A percentile compares a stretch with the other conserved stretches of the same genome.
phyloP scores from a whole-genome alignment of 1,284 basidiomycete genomes.

The Ganoderma sp. region DNA sequence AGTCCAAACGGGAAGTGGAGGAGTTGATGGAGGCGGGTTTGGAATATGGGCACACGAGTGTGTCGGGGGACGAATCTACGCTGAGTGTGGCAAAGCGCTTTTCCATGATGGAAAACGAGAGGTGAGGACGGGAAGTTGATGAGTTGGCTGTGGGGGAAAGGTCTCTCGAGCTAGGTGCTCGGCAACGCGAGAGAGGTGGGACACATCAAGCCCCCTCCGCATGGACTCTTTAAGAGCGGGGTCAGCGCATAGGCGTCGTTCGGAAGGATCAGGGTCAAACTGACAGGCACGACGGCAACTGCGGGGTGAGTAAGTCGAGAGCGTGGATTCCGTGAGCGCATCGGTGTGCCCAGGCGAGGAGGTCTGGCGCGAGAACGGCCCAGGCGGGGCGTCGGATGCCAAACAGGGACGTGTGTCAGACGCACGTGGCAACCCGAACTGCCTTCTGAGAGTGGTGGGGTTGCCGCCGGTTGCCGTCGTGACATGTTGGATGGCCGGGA shows the following conservation, averaged over 20 bases:
- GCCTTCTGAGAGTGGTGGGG: not conserved
- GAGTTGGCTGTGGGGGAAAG: conserved; percentile 1
- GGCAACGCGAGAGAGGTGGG: conserved; percentile 13
- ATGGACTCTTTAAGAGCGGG: conserved; percentile 24
- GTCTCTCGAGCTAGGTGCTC: not conserved
- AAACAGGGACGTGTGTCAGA: conserved; percentile 19
- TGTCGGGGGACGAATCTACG: conserved; percentile 21
- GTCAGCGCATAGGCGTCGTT: conserved; percentile 22
- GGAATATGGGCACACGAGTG: conserved; percentile 31
- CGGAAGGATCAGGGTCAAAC: conserved; percentile 31
- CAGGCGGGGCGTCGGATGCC: conserved; percentile 22
- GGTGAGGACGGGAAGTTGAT: conserved; percentile 17
- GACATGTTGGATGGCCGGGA: not conserved
- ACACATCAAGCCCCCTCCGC: not conserved
- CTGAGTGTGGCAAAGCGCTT: conserved; percentile 20
- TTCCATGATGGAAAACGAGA: conserved; percentile 23
- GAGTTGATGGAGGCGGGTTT: conserved; percentile 15
- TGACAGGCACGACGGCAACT: conserved; percentile 11
- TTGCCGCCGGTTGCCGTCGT: not conserved
- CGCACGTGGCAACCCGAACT: conserved; percentile 18
- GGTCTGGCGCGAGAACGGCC: conserved; percentile 32
- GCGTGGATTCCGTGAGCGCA: conserved; percentile 19
- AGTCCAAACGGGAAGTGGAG: conserved; percentile 28
- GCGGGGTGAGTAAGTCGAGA: conserved; percentile 28
- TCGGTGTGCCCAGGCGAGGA: conserved; percentile 27